Conservation (phyloP, 2,329 filamentous ascomycete species). For the Fusarium begoniae region DNA sequence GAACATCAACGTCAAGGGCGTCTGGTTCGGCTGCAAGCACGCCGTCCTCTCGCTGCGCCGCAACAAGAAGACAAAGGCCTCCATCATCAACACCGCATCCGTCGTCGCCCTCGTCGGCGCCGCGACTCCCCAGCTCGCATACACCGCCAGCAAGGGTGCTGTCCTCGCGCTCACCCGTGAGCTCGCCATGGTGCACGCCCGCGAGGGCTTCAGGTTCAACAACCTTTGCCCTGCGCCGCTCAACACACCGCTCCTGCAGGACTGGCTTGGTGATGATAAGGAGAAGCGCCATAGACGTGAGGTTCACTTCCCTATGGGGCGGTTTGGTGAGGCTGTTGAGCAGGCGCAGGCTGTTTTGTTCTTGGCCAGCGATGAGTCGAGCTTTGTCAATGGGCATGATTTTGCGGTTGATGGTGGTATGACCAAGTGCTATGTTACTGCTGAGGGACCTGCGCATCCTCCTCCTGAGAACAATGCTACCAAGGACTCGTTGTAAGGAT, state of each 20-base stretch:
- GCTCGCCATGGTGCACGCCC: conserved; percentile 89
- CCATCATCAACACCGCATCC: conserved; percentile 92
- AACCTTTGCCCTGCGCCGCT: conserved; percentile 88
- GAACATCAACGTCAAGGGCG: conserved; percentile 95
- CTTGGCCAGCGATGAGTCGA: conserved; percentile 85
- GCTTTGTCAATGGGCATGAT: conserved; percentile 90
- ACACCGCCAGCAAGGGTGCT: conserved; percentile 93
- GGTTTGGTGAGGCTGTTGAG: conserved; percentile 94
- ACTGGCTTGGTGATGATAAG: conserved; percentile 90
- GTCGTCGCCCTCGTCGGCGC: conserved; percentile 88
- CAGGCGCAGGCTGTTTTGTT: conserved; percentile 91
- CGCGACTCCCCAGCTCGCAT: conserved; percentile 88
- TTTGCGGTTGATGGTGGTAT: conserved; percentile 97
- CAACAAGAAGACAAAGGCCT: conserved; percentile 80
- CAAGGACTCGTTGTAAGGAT: conserved; percentile 53
- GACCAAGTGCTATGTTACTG: conserved; percentile 87
- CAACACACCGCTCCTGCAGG: conserved; percentile 90
- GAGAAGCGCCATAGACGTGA: conserved; percentile 84
- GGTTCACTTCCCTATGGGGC: conserved; percentile 87
- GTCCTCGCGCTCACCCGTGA: conserved; percentile 91
- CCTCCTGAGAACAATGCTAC: conserved; percentile 69
- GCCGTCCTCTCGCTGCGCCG: conserved; percentile 83
- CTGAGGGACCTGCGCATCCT: conserved; percentile 65
- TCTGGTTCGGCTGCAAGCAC: conserved; percentile 97
- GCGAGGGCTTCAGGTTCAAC: conserved; percentile 91